Evolutionary conservation across 305 asterid genomes (phyloP).

Genomic region (Ilex paraguariensis): DNA sequence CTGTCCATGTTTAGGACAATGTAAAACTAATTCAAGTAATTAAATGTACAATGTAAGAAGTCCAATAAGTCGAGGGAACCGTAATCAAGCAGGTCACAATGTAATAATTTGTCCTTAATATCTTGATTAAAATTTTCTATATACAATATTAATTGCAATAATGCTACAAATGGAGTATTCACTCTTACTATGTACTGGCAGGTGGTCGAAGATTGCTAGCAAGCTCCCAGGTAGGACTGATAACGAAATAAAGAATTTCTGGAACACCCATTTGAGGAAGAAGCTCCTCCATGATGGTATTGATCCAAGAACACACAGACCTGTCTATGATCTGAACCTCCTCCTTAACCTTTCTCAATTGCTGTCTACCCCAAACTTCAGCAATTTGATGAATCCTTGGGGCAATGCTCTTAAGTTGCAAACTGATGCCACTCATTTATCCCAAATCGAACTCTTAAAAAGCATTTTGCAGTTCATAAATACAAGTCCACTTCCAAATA

Average conservation of each 20-base stretch:
- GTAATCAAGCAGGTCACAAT: too few species aligned
- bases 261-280: conserved; percentile 19
- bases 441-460: conserved; percentile 11
- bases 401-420: conserved; percentile 8
- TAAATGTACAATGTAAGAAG: too few species aligned
- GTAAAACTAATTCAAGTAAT: too few species aligned
- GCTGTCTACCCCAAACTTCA: not conserved
- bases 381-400: conserved; percentile 8
- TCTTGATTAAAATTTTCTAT: not conserved
- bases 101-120: not conserved
- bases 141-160: not conserved
- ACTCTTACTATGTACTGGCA: conserved; percentile 2
- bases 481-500: conserved; percentile 7
- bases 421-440: conserved; percentile 7
- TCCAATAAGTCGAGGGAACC: too few species aligned
- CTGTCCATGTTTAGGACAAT: too few species aligned
- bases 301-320: conserved; percentile 12
- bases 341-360: conserved; percentile 7
- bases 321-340: conserved; percentile 1
- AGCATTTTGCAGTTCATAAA: conserved; percentile 9
- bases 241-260: conserved; percentile 21
- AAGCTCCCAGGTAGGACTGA: conserved; percentile 20
- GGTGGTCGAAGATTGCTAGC: conserved; percentile 22
- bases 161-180: not conserved
- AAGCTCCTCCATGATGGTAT: conserved; percentile 10